Conservation (phyloP, 495 filamentous ascomycete genomes). For the Penicillium ochrochloron region DNA sequence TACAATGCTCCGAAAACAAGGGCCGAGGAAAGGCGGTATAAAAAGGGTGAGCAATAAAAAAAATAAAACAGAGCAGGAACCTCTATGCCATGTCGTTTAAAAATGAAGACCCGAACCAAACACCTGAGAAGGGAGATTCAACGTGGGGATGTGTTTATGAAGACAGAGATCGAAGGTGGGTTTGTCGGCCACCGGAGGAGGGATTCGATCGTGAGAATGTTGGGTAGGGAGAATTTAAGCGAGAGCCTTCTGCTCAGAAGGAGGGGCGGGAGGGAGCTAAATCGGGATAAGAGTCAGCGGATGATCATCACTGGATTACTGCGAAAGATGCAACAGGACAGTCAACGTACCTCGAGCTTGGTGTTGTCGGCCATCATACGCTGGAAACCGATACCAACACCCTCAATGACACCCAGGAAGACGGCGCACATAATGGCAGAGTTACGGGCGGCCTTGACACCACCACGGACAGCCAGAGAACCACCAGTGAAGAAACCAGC, state of each 20-base stretch:
- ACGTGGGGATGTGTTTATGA: constrained; percentile 40
- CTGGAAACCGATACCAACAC: constrained; percentile 95
- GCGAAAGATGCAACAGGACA: not conserved
- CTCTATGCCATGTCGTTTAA: constrained; percentile 52
- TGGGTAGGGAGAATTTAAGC: constrained; percentile 37
- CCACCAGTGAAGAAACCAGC: constrained; percentile 98
- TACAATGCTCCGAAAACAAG: constrained; percentile 37
- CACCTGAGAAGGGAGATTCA: constrained; percentile 53
- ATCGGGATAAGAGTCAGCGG: not conserved
- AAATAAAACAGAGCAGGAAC: constrained; percentile 35
- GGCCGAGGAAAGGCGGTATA: constrained; percentile 25
- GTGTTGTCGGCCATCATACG: constrained; percentile 94
- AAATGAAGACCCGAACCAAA: constrained; percentile 46
- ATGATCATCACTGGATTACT: not conserved
- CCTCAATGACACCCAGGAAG: constrained; percentile 93
- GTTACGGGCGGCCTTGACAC: constrained; percentile 85
- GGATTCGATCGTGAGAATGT: constrained; percentile 19
- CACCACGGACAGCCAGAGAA: constrained; percentile 86
- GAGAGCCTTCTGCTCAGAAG: constrained; percentile 47
- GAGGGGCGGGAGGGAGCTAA: constrained; percentile 51
- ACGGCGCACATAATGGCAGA: constrained; percentile 95
- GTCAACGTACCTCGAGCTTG: constrained; percentile 68
- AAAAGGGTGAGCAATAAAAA: constrained; percentile 35
- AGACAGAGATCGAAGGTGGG: constrained; percentile 31
- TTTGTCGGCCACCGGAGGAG: constrained; percentile 19